Conservation (phyloP, 305 asterid species). For the Solanum hybrid region DNA sequence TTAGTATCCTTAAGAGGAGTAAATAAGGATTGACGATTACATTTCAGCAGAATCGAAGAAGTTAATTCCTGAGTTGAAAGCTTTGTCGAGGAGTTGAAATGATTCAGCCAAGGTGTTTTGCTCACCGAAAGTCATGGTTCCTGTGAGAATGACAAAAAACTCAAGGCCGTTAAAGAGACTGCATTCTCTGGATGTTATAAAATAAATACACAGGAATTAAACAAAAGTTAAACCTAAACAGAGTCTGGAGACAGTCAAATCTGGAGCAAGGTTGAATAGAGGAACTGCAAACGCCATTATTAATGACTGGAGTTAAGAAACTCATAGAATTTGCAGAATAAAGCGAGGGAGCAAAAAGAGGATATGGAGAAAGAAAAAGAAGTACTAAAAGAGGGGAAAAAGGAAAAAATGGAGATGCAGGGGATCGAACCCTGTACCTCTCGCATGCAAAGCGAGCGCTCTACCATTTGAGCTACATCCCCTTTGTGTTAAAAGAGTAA, state of each 20-base stretch:
- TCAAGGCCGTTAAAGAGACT: not conserved
- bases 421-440: conserved; percentile 99
- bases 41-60: conserved; percentile 85
- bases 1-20: not conserved
- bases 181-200: not conserved
- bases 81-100: conserved; percentile 60
- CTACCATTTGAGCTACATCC: conserved; percentile 99
- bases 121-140: conserved; percentile 81
- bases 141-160: conserved; percentile 12
- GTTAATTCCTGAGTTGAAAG: conserved; percentile 64
- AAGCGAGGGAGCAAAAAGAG: not conserved
- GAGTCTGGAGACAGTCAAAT: conserved; percentile 55
- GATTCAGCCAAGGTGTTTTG: conserved; percentile 58
- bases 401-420: conserved; percentile 58
- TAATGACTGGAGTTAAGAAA: not conserved
- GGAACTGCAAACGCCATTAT: conserved; percentile 44
- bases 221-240: conserved; percentile 40
- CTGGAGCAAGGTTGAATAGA: conserved; percentile 54
- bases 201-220: not conserved
- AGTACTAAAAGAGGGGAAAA: not conserved
- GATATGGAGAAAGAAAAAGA: not conserved
- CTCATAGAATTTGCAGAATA: not conserved
- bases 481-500: not conserved
- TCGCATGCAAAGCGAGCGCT: conserved; percentile 99
- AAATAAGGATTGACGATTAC: conserved; percentile 16